Percentiles rank a stretch among this genome's conserved stretches.
Conservation (phyloP, 2,329 filamentous ascomycete genomes). For the Myriosclerotinia duriaeana region DNA sequence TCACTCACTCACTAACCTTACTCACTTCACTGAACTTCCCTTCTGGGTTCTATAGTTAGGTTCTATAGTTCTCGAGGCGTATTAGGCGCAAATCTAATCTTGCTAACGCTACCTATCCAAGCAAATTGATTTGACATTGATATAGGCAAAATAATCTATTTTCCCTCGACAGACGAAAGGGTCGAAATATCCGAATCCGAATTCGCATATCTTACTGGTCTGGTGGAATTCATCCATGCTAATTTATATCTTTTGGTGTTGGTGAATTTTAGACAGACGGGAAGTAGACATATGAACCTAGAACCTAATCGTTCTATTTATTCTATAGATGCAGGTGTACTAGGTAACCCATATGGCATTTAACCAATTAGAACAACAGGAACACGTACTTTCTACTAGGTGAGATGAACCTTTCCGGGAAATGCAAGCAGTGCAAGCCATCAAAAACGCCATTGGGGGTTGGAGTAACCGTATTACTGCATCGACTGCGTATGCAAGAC, state of each 20-base stretch:
- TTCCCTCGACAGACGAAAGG: not conserved
- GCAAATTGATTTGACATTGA: not conserved
- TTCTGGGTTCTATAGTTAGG: no score
- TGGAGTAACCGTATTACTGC: not conserved
- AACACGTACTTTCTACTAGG: not conserved
- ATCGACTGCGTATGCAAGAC: not conserved
- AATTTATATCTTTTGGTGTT: not conserved
- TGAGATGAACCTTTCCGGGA: not conserved
- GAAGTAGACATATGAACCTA: not conserved
- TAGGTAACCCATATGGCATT: constrained; percentile 6
- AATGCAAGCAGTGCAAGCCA: not conserved
- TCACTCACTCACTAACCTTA: not conserved
- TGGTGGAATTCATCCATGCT: not conserved
- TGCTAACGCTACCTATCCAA: no score
- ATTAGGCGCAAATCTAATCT: no score
- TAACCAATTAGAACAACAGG: not conserved
- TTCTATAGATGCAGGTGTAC: not conserved
- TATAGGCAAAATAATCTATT: not conserved
- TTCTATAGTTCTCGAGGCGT: no score
- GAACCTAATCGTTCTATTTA: not conserved
- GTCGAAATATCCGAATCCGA: not conserved
- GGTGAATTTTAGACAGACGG: not conserved
- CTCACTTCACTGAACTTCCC: not conserved
- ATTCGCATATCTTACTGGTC: not conserved
- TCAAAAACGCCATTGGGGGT: not conserved